Evolutionary conservation across 441 rosid species (phyloP), one percentile per base, ranked within the genome.

Genomic region (Flueggea neowawraea): DNA sequence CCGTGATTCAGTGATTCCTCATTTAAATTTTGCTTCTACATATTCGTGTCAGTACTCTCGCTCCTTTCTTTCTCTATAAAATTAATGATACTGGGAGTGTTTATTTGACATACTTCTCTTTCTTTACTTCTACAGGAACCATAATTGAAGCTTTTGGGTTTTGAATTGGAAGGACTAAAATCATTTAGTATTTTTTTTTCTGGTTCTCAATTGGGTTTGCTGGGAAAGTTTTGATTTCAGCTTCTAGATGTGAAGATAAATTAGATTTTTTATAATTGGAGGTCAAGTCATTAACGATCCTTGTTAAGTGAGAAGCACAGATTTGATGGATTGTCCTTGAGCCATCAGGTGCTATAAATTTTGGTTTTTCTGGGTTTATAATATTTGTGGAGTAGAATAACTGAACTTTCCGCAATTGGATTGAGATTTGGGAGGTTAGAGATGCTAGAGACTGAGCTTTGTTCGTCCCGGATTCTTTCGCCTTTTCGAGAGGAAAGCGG

Each of bases 391-490:
- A n/a, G n/a, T n/a, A n/a, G n/a, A n/a, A n/a, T n/a, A n/a, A n/a
- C n/a, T n/a, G n/a, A n/a, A n/a, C n/a, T n/a, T n/a, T n/a, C n/a
- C n/a, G n/a, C n/a, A n/a, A n/a, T n/a, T n/a, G n/a, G 15, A 63
- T 55, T 39, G 43, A 55, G 15, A 6, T 63, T 52, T 22, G 14
- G 36, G 59, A 55, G 28, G 51, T 28, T 43, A 52, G 64, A 59
- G 64, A 88, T 84, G 95, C 48, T 85, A 73, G 88, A 80, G 77
- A 75, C 83, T 28, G 86, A 76, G 61, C 71, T 80, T 12, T 82
- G 84, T 54, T 22, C 89, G 41, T 65, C 84, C 32, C 80, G 86
- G 63, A 71, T 84, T 14, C 71, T 86, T 44, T 81, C 80, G 5
- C 81, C 85, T 9, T 86, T 81, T 36, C 77, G 86, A 2, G 87